phyloP scores from a whole-genome alignment of 139 green algal species.

The Zygnema circumcarinatum region DNA sequence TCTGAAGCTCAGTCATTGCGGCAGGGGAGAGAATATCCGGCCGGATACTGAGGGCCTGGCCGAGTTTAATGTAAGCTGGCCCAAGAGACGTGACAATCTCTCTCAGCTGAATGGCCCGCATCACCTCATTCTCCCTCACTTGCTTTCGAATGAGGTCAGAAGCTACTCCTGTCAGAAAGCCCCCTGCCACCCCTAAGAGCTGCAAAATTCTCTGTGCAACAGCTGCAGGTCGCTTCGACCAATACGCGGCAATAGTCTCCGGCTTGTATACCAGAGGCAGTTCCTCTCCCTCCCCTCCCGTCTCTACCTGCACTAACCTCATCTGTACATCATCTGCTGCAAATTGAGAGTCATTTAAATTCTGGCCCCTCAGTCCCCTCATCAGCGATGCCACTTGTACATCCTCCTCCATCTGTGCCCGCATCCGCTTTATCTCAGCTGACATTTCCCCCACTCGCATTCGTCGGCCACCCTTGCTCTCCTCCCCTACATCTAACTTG shows the following conservation, averaged over 20 bases:
- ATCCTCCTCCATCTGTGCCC: constrained; percentile 72
- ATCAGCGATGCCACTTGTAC: constrained; percentile 84
- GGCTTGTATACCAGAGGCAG: constrained; percentile 90
- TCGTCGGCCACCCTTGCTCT: background rate
- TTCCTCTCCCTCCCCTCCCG: constrained; percentile 26
- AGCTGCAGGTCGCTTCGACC: constrained; percentile 79
- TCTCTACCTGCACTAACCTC: constrained; percentile 70
- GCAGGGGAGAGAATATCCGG: constrained; percentile 93
- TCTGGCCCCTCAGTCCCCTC: constrained; percentile 80
- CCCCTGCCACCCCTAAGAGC: constrained; percentile 78
- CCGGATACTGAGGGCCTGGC: constrained; percentile 90
- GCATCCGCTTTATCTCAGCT: constrained; percentile 75
- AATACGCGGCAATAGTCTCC: constrained; percentile 85
- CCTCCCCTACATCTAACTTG: background rate
- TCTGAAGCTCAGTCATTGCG: constrained; percentile 98
- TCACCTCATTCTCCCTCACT: constrained; percentile 77
- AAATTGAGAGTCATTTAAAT: constrained; percentile 89
- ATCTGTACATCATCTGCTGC: constrained; percentile 77
- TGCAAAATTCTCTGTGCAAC: constrained; percentile 86
- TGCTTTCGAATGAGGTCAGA: constrained; percentile 71
- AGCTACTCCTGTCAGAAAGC: constrained; percentile 79
- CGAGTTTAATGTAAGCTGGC: constrained; percentile 98
- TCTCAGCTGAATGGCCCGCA: constrained; percentile 87
- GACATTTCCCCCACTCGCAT: constrained; percentile 67
- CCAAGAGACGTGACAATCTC: constrained; percentile 93